Conservation (phyloP, 179 eudicot genomes). For the Nepenthes alata region DNA sequence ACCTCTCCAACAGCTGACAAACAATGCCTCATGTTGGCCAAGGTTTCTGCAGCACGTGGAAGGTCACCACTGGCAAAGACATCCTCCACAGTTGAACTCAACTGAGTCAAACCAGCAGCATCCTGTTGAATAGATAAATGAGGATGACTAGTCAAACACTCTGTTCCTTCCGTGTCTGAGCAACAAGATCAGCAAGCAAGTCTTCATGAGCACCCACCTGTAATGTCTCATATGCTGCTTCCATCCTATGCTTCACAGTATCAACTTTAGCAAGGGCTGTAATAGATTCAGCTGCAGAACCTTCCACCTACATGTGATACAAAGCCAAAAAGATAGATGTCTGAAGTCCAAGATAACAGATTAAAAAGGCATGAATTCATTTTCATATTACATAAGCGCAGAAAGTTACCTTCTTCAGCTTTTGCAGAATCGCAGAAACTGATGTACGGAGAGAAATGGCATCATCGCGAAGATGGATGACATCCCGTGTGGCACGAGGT, state of each 20-base stretch:
- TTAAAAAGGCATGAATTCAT: neutral
- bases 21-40: constrained; percentile 96
- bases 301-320: constrained; percentile 60
- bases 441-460: constrained; percentile 67
- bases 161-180: neutral
- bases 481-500: constrained; percentile 92
- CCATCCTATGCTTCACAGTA: constrained; percentile 89
- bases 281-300: constrained; percentile 87
- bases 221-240: constrained; percentile 83
- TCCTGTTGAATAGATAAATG: constrained; percentile 34
- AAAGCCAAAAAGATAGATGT: neutral
- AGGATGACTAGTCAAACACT: constrained; percentile 9
- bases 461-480: constrained; percentile 78
- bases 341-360: too few species aligned
- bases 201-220: constrained; percentile 36
- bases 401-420: constrained; percentile 55
- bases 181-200: neutral
- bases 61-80: constrained; percentile 96
- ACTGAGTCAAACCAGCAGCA: constrained; percentile 86
- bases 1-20: constrained; percentile 94
- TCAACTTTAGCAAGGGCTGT: constrained; percentile 87
- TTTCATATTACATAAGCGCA: neutral
- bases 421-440: constrained; percentile 52
- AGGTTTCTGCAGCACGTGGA: constrained; percentile 89
- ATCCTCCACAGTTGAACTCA: constrained; percentile 94